Base-by-base conservation (phyloP, 1,284 basidiomycete genomes). In the Agroathelia rolfsii region DNA sequence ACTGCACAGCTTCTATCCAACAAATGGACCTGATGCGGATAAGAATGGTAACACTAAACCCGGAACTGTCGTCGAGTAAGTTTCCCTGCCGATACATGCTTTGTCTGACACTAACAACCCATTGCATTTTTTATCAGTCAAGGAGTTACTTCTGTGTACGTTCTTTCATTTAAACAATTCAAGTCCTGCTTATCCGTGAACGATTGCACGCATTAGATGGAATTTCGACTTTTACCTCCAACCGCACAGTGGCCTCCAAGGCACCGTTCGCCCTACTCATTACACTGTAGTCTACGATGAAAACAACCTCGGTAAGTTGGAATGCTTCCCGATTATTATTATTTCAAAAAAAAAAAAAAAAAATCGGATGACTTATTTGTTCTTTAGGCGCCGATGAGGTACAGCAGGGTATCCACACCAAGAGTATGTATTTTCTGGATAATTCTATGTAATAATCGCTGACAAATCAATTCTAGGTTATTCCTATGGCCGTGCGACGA, bases 151-250 rank as follows among this genome's bases (percentile, higher is more conserved):
- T 68, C 69, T 4, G 64, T 82, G 62, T 77, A 61, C 37, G 66
- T 32, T 6, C 1, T 15, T 3, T 16, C 4, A 25, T 28, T 24
- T 35, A 12, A 25, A 30, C 32, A 15, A 14, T 38, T 20, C 32
- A 27, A 16, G 18, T 30, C 24, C 32, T n/a, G n/a, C n/a, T n/a
- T n/a, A n/a, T n/a, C n/a, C n/a, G n/a, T n/a, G n/a, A n/a, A n/a
- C n/a, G 33, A 10, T 27, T 41, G 16, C 21, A 24, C 9, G 18
- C 33, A 9, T 10, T 36, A 73, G 71, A 2, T 81, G 72, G 48
- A 72, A 77, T 37, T 79, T 75, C 38, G 82, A 86, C 44, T 86
- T 83, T 47, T 85, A 82, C 46, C 67, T 86, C 0, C 83, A 85
- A 60, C 73, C 82, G 0, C 81, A 83, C 43, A 62, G 66, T 2